phyloP scores from a whole-genome alignment of 2,329 filamentous ascomycete species.

The Epichloe scottii region DNA sequence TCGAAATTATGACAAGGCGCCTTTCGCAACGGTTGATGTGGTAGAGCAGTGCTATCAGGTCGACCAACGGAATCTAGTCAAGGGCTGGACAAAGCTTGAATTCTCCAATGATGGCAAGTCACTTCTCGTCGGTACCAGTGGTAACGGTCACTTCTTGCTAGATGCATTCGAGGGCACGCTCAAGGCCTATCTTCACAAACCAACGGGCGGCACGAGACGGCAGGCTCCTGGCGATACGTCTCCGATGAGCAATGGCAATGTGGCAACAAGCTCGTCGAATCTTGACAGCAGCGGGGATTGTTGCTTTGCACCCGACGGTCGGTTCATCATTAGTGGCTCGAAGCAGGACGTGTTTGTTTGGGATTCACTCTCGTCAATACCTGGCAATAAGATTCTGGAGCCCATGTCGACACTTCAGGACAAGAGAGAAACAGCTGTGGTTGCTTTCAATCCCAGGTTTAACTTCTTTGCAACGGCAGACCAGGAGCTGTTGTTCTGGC shows the following conservation, averaged over 20 bases:
- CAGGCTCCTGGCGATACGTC: slow-evolving; percentile 40
- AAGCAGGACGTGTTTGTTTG: slow-evolving; percentile 69
- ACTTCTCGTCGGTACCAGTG: slow-evolving; percentile 72
- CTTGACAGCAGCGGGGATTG: slow-evolving; percentile 61
- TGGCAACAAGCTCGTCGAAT: slow-evolving; percentile 23
- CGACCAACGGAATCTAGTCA: slow-evolving; percentile 44
- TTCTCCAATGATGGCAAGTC: slow-evolving; percentile 94
- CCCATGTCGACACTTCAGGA: slow-evolving; percentile 54
- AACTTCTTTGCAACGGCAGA: slow-evolving; percentile 89
- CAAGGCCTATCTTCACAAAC: slow-evolving; percentile 58
- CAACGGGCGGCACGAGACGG: slow-evolving; percentile 38
- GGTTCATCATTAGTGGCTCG: slow-evolving; percentile 74
- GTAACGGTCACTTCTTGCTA: slow-evolving; percentile 77
- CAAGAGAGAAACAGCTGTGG: slow-evolving; percentile 55
- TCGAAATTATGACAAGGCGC: slow-evolving; percentile 84
- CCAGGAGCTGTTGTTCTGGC: slow-evolving; percentile 68
- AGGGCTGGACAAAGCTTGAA: slow-evolving; percentile 80
- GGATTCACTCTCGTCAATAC: slow-evolving; percentile 55
- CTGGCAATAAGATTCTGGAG: slow-evolving; percentile 45
- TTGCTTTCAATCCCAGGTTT: slow-evolving; percentile 82
- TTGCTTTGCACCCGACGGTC: slow-evolving; percentile 80
- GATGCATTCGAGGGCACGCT: slow-evolving; percentile 80
- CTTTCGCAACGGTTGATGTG: slow-evolving; percentile 78
- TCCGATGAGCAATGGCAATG: slow-evolving; percentile 11
- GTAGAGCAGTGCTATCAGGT: slow-evolving; percentile 38